Percentiles rank a stretch among this genome's conserved stretches.
These are phyloP conservation scores for Trypanosomatidae sp. DNA, from an alignment of 208 protist species.

Conservation along the genomic window DNA sequence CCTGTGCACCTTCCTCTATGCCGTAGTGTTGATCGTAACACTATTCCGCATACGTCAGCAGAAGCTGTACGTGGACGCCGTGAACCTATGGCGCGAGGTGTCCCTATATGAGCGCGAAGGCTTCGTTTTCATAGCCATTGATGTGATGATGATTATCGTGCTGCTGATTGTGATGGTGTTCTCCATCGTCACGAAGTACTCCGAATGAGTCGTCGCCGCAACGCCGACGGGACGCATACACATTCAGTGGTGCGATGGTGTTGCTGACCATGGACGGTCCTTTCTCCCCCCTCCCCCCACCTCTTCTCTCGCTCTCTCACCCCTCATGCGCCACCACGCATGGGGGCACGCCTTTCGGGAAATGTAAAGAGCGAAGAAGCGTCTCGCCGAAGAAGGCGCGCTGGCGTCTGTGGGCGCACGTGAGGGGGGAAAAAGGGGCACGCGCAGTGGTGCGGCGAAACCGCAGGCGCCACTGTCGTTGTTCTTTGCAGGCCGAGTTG, in stretches of 20 bases:
- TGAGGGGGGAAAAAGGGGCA: not conserved
- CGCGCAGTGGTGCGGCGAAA: not conserved
- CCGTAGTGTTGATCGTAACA: constrained; percentile 31
- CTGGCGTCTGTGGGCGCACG: not conserved
- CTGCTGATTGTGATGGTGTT: constrained; percentile 70
- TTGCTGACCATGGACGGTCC: not conserved
- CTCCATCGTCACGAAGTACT: constrained; percentile 57
- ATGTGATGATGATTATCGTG: constrained; percentile 59
- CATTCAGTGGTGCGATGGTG: not conserved
- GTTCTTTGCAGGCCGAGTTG: no score
- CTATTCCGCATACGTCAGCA: constrained; percentile 54
- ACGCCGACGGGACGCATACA: not conserved
- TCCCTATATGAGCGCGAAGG: constrained; percentile 59
- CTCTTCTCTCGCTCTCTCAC: not conserved
- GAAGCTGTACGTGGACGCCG: constrained; percentile 74
- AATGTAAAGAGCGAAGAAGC: no score
- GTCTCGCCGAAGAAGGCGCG: not conserved
- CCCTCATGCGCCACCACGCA: not conserved
- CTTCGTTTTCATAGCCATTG: constrained; percentile 56
- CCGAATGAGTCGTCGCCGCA: constrained; percentile 7
- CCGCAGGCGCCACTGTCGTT: no score
- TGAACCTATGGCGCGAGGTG: constrained; percentile 76
- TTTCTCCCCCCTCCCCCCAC: not conserved
- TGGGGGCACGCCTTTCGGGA: not conserved
- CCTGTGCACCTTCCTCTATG: constrained; percentile 37